phyloP scores from a whole-genome alignment of 371 early-diverging fungal genomes.

The Zychaea mexicana region DNA sequence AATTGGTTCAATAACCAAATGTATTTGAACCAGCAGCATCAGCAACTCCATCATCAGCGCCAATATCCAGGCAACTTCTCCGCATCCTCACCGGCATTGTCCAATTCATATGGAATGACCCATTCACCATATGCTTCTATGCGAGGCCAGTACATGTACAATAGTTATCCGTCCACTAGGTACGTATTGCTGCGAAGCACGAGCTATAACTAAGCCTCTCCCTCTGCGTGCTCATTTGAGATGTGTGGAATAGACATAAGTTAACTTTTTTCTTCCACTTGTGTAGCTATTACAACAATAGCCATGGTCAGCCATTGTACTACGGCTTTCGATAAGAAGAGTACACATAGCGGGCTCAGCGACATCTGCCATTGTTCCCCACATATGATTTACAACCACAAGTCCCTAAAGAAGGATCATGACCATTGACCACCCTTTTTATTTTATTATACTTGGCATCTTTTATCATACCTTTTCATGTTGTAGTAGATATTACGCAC shows the following conservation, averaged over 20 bases:
- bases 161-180: background rate
- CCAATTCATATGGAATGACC: background rate
- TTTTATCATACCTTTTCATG: too few species aligned
- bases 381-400: too few species aligned
- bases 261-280: background rate
- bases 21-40: background rate
- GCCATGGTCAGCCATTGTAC: background rate
- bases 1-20: background rate
- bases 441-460: too few species aligned
- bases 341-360: background rate
- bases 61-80: background rate
- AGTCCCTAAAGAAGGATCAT: too few species aligned
- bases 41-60: background rate
- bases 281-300: background rate
- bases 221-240: too few species aligned
- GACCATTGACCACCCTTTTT: background rate
- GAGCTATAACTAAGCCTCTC: too few species aligned
- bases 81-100: background rate
- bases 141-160: background rate
- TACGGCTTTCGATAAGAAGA: constrained; percentile 2
- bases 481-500: too few species aligned
- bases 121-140: background rate
- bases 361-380: background rate
- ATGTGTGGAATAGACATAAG: background rate
- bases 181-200: too few species aligned